A percentile compares a stretch with the other conserved stretches of the same genome.
Evolutionary conservation across 345 rosid genomes (phyloP).

Genomic region (Nephelium lappaceum): DNA sequence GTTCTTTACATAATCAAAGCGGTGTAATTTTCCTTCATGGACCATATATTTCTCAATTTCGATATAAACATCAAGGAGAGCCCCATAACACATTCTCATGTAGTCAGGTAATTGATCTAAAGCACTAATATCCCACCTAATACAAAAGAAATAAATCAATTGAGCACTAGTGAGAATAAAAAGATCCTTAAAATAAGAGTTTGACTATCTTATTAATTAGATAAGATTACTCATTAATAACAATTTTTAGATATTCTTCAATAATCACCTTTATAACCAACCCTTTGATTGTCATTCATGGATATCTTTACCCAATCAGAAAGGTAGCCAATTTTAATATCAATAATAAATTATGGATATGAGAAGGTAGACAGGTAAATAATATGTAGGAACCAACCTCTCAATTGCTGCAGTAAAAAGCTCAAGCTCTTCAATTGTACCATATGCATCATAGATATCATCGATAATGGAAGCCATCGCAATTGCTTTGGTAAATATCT

Average conservation of each 20-base stretch:
- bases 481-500: constrained; percentile 20
- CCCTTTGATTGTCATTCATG: too few species aligned
- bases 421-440: constrained; percentile 34
- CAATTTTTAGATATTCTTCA: too few species aligned
- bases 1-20: constrained; percentile 27
- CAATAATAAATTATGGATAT: too few species aligned
- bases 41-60: constrained; percentile 3
- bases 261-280: too few species aligned
- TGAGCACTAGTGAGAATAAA: too few species aligned
- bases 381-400: constrained; percentile 15
- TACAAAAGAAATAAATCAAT: background rate
- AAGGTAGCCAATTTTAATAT: too few species aligned
- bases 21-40: background rate
- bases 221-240: too few species aligned
- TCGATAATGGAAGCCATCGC: constrained; percentile 17
- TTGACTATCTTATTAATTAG: too few species aligned
- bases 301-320: too few species aligned
- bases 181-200: too few species aligned
- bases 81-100: background rate
- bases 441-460: constrained; percentile 34
- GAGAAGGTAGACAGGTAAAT: too few species aligned
- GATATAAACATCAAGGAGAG: background rate
- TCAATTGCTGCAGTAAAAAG: constrained; percentile 28
- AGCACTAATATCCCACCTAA: background rate
- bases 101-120: background rate